Percentiles rank a stretch among this genome's conserved stretches.
Evolutionary conservation across 1,284 basidiomycete species (phyloP).

Genomic region (Pseudozyma tsukubaensis): DNA sequence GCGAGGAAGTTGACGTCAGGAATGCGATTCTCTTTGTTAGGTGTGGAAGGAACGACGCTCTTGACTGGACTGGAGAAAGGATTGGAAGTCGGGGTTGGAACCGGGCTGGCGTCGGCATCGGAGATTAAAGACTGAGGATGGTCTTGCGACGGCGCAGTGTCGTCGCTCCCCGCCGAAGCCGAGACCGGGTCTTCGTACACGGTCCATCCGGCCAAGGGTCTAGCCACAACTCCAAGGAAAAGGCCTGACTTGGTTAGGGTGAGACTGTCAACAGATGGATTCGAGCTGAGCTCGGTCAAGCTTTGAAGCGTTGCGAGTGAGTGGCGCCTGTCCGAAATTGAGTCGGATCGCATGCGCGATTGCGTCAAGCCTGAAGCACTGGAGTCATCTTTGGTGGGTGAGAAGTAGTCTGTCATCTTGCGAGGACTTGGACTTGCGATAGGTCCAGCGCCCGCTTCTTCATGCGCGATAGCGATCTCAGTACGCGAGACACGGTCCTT

Average conservation of each 20-base stretch:
- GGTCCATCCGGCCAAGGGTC: slow-evolving; percentile 34
- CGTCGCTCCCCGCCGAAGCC: slow-evolving; percentile 4
- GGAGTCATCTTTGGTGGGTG: background rate
- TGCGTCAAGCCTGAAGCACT: slow-evolving; percentile 1
- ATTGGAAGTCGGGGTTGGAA: slow-evolving; percentile 9
- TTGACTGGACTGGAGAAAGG: slow-evolving; percentile 3
- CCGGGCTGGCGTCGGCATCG: background rate
- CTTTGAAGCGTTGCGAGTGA: slow-evolving; percentile 4
- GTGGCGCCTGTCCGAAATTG: slow-evolving; percentile 20
- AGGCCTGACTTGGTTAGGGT: slow-evolving; percentile 33
- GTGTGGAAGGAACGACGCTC: slow-evolving; percentile 19
- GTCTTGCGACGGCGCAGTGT: slow-evolving; percentile 39
- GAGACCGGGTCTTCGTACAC: slow-evolving; percentile 30
- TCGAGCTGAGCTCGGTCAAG: slow-evolving; percentile 17
- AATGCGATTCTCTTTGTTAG: slow-evolving; percentile 44
- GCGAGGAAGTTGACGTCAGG: slow-evolving; percentile 28
- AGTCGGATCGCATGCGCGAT: slow-evolving; percentile 22
- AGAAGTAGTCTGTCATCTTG: slow-evolving; percentile 43
- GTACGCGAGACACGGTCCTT: slow-evolving; percentile 41
- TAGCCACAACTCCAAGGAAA: slow-evolving; percentile 36
- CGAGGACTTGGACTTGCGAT: slow-evolving; percentile 40
- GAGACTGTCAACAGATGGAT: slow-evolving; percentile 11
- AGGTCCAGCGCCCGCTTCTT: slow-evolving; percentile 48
- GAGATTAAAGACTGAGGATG: slow-evolving; percentile 2
- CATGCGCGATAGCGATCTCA: slow-evolving; percentile 51